Base-by-base conservation (phyloP, 1,139 yeast species). In the Blastobotrys serpentis region DNA sequence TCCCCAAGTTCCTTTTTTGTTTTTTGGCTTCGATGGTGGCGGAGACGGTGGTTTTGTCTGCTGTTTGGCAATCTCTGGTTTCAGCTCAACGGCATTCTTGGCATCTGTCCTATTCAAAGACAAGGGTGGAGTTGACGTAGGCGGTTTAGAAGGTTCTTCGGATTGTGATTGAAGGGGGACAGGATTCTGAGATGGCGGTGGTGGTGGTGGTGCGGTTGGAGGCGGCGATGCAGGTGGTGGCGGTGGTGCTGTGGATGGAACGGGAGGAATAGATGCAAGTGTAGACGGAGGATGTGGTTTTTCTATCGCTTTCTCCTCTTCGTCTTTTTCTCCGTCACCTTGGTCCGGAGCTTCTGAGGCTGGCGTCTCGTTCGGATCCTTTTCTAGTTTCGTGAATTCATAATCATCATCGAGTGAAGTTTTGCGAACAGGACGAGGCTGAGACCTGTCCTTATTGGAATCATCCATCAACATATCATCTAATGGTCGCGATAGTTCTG, bases 1-100 rank as follows among this genome's bases (percentile, higher is more conserved):
- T 6, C 60, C 52, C 61, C 61, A 59, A 2, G 59, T 57, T 14
- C 55, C 56, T 29, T 57, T 58, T 8, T 54, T 47, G 10, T 52
- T 42, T 42, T 53, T 49, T 32, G 46, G 46, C 42, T 44, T 44
- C 14, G 26, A 14, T 13, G 29, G 32, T 10, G 38, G 42, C 8
- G 47, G 47, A 3, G 36, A 29, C 2, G 39, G 42, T 33, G 37
- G 18, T 13, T 14, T 14, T 8, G 37, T 6, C n/a, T 33, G 37
- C 19, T 5, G n/a, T 18, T 17, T 18, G 39, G 39, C 18, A 11
- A 10, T 21, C 39, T 21, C 14, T 14, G 39, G 39, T 14, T 34
- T 34, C 22, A 7, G 23, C 7, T 34, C 22, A n/a, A 29, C 32
- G 13, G 32, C 13, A 4, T 29, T 29, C 4, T 29, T 29, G 32